Evolutionary conservation across 805 yeast genomes (phyloP).

Genomic region (Teunomyces tritomae): DNA sequence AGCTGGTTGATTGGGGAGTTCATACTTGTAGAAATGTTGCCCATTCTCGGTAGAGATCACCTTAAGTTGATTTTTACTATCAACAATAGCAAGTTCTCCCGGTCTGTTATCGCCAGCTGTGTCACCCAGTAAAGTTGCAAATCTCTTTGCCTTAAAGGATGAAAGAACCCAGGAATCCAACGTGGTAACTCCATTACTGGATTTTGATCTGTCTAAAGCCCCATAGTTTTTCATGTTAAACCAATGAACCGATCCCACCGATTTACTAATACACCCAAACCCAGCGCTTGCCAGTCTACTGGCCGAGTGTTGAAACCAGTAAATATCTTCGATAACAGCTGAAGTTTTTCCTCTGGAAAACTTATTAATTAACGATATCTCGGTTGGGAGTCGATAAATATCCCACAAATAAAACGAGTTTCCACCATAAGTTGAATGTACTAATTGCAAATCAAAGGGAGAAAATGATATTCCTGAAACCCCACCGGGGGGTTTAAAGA

Average conservation of each 20-base stretch:
- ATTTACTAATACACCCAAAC: constrained; percentile 51
- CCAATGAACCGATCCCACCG: constrained; percentile 63
- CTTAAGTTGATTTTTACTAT: constrained; percentile 27
- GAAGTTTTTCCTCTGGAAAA: constrained; percentile 63
- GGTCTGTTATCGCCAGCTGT: constrained; percentile 6
- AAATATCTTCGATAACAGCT: constrained; percentile 47
- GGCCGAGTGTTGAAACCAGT: constrained; percentile 43
- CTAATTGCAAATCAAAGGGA: constrained; percentile 56
- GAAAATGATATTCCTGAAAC: constrained; percentile 59
- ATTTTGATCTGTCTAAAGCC: constrained; percentile 20
- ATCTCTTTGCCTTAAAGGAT: constrained; percentile 25
- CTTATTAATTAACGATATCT: constrained; percentile 54
- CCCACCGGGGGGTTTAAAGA: constrained; percentile 61
- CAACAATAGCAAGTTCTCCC: constrained; percentile 35
- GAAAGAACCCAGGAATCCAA: constrained; percentile 49
- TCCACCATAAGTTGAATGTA: constrained; percentile 56
- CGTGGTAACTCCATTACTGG: background rate
- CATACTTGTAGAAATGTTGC: constrained; percentile 35
- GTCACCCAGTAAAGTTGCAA: constrained; percentile 23
- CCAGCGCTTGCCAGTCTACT: constrained; percentile 28
- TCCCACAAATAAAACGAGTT: constrained; percentile 68
- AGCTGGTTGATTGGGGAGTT: constrained; percentile 34
- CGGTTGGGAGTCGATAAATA: constrained; percentile 46
- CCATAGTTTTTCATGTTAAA: constrained; percentile 45
- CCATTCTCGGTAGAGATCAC: constrained; percentile 40